These are phyloP conservation scores for Trametes sanguinea DNA, from an alignment of 768 basidiomycete genomes.

Conservation along the genomic window DNA sequence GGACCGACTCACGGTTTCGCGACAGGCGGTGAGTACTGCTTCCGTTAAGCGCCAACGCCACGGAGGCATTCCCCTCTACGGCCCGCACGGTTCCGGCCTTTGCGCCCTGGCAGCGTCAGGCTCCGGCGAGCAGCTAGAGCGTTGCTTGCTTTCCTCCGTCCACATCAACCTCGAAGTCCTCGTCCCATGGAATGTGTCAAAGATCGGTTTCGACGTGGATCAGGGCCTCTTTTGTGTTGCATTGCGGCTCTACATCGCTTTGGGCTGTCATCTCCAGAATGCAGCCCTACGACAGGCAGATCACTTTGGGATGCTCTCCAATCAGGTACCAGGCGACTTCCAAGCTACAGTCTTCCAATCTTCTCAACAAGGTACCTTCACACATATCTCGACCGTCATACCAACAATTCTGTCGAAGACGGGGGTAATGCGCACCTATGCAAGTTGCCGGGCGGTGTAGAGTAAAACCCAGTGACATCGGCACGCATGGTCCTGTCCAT, in stretches of 20 bases:
- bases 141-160: no score
- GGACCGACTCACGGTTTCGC: no score
- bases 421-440: background rate
- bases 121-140: no score
- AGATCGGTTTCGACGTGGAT: slow-evolving; percentile 2
- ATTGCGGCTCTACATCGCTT: background rate
- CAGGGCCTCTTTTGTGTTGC: background rate
- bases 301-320: background rate
- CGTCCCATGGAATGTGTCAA: background rate
- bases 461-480: background rate
- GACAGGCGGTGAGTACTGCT: no score
- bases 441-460: background rate
- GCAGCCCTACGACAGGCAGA: background rate
- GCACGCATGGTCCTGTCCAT: background rate
- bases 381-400: background rate
- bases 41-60: no score
- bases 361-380: background rate
- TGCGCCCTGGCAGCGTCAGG: no score
- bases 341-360: background rate
- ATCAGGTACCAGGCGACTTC: background rate
- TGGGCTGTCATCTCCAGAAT: background rate
- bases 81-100: no score
- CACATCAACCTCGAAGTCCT: no score
- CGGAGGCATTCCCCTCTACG: no score
- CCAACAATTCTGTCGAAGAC: background rate